Conservation (phyloP, 768 basidiomycete species). For the Strobilomyces confusus region DNA sequence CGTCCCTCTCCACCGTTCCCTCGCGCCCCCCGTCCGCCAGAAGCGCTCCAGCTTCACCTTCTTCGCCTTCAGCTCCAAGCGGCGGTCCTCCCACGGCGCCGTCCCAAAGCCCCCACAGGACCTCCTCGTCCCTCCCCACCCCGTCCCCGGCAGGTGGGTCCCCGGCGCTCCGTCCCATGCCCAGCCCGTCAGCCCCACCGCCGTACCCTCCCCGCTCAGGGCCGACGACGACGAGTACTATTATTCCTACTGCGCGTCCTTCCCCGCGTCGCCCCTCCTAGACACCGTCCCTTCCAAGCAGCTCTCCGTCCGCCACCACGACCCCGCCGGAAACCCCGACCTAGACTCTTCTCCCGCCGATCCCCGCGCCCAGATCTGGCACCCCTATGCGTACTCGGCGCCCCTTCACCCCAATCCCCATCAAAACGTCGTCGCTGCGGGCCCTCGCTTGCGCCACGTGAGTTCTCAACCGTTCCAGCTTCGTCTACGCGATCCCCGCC, state of each 20-base stretch:
- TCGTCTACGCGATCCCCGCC: slow-evolving; percentile 8
- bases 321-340: slow-evolving; percentile 15
- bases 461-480: slow-evolving; percentile 23
- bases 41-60: slow-evolving; percentile 44
- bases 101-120: slow-evolving; percentile 10
- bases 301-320: slow-evolving; percentile 17
- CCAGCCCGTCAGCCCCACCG: slow-evolving; percentile 9
- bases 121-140: slow-evolving; percentile 1
- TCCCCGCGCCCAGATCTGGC: slow-evolving; percentile 28
- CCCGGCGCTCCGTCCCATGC: slow-evolving; percentile 7
- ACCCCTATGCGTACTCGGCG: slow-evolving; percentile 52
- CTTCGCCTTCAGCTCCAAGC: slow-evolving; percentile 28
- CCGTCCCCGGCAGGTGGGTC: slow-evolving; percentile 19
- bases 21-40: slow-evolving; percentile 12
- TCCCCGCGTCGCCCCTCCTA: slow-evolving; percentile 8
- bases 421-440: neutral
- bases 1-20: slow-evolving; percentile 22
- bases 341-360: slow-evolving; percentile 17
- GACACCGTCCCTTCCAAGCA: slow-evolving; percentile 14
- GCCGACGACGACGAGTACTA: slow-evolving; percentile 45
- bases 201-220: slow-evolving; percentile 20
- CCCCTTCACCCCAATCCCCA: slow-evolving; percentile 11
- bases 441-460: slow-evolving; percentile 17
- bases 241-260: slow-evolving; percentile 47
- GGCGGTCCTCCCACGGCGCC: slow-evolving; percentile 18